phyloP scores from a whole-genome alignment of 148 eudicot species.

The Arctostaphylos glauca region DNA sequence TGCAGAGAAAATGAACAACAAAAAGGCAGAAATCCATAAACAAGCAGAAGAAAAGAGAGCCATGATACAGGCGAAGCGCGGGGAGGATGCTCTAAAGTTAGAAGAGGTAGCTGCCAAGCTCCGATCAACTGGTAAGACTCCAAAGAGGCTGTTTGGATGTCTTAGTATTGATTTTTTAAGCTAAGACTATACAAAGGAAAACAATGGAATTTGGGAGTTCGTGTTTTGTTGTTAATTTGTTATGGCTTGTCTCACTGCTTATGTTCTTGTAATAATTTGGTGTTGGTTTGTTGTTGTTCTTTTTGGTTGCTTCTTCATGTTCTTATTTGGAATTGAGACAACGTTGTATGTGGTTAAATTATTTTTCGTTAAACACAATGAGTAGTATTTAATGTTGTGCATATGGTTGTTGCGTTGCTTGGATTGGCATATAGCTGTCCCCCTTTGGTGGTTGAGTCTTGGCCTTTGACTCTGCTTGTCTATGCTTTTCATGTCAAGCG shows the following conservation, averaged over 20 bases:
- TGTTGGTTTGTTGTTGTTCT: background rate
- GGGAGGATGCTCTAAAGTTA: conserved; percentile 49
- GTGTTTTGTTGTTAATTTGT: background rate
- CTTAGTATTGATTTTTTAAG: conserved; percentile 26
- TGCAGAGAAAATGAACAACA: conserved; percentile 61
- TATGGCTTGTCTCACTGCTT: background rate
- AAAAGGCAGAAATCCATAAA: conserved; percentile 49
- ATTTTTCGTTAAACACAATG: no score
- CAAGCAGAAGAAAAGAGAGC: conserved; percentile 65
- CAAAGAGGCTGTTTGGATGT: conserved; percentile 40
- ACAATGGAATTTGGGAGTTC: background rate
- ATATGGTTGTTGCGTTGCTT: no score
- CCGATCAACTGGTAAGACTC: conserved; percentile 43
- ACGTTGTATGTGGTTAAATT: no score
- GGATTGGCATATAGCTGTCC: no score
- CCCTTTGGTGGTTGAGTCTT: no score
- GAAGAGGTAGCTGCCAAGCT: conserved; percentile 54
- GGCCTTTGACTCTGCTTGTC: no score
- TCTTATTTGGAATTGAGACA: background rate
- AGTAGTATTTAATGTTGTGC: no score
- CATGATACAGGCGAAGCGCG: conserved; percentile 44
- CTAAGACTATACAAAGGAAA: background rate
- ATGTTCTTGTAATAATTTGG: background rate
- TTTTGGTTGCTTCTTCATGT: background rate
- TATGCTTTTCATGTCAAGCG: no score